Evolutionary conservation across 352 stramenopile species (phyloP), one percentile per base, ranked within the genome.

Genomic region (Pythium angustatum): DNA sequence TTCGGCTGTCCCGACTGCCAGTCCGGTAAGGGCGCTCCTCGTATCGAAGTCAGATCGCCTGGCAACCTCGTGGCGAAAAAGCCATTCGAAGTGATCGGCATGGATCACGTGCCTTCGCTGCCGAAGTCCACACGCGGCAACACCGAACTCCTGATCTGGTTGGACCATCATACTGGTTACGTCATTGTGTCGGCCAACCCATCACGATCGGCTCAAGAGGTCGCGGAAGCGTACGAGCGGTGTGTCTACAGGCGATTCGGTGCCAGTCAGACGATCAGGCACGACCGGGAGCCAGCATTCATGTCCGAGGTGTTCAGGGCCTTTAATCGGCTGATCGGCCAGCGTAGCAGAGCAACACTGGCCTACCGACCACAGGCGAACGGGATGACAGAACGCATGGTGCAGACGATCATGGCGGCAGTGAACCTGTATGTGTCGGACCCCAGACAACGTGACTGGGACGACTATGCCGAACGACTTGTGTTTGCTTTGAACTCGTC

Each of bases 111-210:
- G 7, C 7, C 33, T 7, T 14, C 33, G 33, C 14, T 38, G 33
- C 33, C 33, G 8, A 38, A 38, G 33, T 14, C 33, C 8, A 14
- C 14, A 7, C 7, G 14, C 33, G 33, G 33, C 33, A 7, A 38
- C 14, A 14, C 7, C 7, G 33, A 7, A 14, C 33, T 38, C 33
- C 33, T 38, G 33, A 38, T 38, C 33, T 38, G 33, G 7, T 7
- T 38, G 57, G 9, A 57, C 40, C 24, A 21, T 64, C 0, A n/a
- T 64, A 0, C 22, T 64, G 31, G 24, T 41, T 7, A 31, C 57
- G 12, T 57, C 50, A 31, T 31, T 14, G 5, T 30, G 49, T 24
- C n/a, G n/a, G n/a, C n/a, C n/a, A n/a, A n/a, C n/a, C n/a, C n/a
- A n/a, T n/a, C n/a, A n/a, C n/a, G n/a, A n/a, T n/a, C n/a, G n/a